Evolutionary conservation across 2,329 filamentous ascomycete genomes (phyloP), one percentile per base, ranked within the genome.

Genomic region (Aspergillus versicolor): DNA sequence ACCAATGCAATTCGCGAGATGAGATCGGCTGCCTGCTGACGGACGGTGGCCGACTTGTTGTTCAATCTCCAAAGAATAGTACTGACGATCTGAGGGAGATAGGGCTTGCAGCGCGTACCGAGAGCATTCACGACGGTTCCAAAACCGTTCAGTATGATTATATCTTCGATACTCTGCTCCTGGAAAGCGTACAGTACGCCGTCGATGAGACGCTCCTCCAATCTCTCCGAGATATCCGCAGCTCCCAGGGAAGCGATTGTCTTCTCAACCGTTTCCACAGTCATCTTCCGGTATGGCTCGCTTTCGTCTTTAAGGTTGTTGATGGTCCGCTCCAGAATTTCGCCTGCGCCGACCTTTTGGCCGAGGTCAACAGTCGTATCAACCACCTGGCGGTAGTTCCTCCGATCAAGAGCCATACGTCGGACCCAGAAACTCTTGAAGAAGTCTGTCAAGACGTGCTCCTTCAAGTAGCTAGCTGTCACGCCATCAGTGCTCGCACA

Each of bases 381-480:
- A 7, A 99, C 94, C 6, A 99, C 94, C 72, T 97, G 93, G 66
- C 93, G 86, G 74, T 97, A 99, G 79, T 97, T 99, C 63, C 94
- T 88, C 79, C 96, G 96, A 75, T 99, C 94, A 56, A 99, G 79
- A 7, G 94, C 94, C 91, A 99, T 97, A 56, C 94, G 84, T 61
- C 94, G 84, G 41, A 97, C 92, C 94, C 94, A 99, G 78, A 99
- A 99, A 70, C 89, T 92, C 80, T 97, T 97, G 81, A 99, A 99
- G 72, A 99, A 99, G 60, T 97, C 94, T 64, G 91, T 88, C 40
- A 99, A 81, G 7, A 99, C 92, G 61, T 96, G 89, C 70, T 97
- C 92, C 75, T 97, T 97, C 41, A 99, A 83, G 70, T 97, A 99
- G 40, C 88, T 89, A 37, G 92, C 90, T 34, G 94, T 97, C 27